Conservation (phyloP, 495 filamentous ascomycete genomes). For the Tuber microsphaerosporum region DNA sequence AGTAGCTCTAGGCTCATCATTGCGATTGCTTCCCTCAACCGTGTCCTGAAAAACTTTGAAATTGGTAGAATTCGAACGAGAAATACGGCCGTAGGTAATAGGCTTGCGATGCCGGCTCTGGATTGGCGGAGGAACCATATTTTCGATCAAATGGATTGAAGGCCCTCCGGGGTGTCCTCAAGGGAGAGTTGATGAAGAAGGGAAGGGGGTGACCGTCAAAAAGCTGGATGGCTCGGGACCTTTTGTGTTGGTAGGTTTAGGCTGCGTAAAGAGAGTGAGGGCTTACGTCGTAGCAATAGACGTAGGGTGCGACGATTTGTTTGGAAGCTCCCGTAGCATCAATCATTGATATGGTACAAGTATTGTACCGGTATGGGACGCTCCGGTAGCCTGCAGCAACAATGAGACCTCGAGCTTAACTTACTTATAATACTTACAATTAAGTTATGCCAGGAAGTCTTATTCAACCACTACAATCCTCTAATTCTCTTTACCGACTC, state of each 20-base stretch:
- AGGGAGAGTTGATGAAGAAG: background rate
- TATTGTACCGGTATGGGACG: background rate
- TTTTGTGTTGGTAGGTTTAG: background rate
- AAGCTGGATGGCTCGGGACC: background rate
- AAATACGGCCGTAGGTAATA: slow-evolving; percentile 26
- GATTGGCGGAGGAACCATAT: background rate
- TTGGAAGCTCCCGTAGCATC: background rate
- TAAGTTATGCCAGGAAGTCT: background rate
- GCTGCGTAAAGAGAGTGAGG: background rate
- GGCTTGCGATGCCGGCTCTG: slow-evolving; percentile 14
- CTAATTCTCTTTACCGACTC: background rate
- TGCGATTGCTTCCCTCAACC: slow-evolving; percentile 6
- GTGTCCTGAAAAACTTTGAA: slow-evolving; percentile 32
- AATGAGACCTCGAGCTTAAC: background rate
- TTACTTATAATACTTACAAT: background rate
- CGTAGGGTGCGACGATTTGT: background rate
- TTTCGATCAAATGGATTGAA: background rate
- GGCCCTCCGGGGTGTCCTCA: background rate
- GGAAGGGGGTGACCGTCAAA: background rate
- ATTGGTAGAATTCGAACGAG: slow-evolving; percentile 12
- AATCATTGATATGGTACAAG: background rate
- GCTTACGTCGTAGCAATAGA: background rate
- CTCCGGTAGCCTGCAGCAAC: background rate
- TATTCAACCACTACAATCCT: background rate
- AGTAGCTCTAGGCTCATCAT: background rate